These are phyloP conservation scores for Cyberlindnera xishuangbannaensis DNA, from an alignment of 805 yeast species.

Conservation along the genomic window DNA sequence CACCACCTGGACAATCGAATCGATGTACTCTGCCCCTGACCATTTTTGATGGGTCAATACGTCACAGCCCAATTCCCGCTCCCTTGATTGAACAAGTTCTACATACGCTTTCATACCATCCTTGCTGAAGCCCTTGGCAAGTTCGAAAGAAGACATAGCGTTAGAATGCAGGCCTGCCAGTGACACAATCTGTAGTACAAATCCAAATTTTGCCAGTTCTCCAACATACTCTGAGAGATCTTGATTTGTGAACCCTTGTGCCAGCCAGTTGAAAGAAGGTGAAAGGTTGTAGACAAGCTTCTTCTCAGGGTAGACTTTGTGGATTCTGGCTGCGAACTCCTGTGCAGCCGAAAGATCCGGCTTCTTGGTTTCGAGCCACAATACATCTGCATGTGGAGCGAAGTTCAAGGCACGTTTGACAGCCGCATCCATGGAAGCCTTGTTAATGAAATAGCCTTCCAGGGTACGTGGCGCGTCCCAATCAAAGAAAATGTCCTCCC, in stretches of 20 bases:
- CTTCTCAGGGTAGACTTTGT: constrained; percentile 41
- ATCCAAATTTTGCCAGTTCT: constrained; percentile 52
- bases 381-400: constrained; percentile 53
- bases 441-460: constrained; percentile 49
- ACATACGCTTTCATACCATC: constrained; percentile 60
- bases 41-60: constrained; percentile 55
- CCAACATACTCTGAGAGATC: constrained; percentile 44
- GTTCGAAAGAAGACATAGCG: constrained; percentile 46
- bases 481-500: constrained; percentile 37
- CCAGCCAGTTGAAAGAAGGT: constrained; percentile 57
- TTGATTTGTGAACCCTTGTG: constrained; percentile 45
- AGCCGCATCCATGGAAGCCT: constrained; percentile 48
- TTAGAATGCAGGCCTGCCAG: constrained; percentile 54
- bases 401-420: constrained; percentile 46
- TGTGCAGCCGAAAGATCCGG: constrained; percentile 50
- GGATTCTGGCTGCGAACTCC: constrained; percentile 37
- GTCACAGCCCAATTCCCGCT: constrained; percentile 41
- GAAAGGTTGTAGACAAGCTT: constrained; percentile 56
- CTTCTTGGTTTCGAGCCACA: constrained; percentile 59
- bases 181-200: constrained; percentile 53
- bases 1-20: constrained; percentile 22
- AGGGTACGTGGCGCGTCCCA: constrained; percentile 57
- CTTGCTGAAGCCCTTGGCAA: constrained; percentile 40
- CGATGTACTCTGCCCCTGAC: constrained; percentile 56
- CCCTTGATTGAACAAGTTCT: constrained; percentile 42